These are phyloP conservation scores for Eucalyptus sp. DNA, from an alignment of 345 rosid genomes.

Conservation along the genomic window DNA sequence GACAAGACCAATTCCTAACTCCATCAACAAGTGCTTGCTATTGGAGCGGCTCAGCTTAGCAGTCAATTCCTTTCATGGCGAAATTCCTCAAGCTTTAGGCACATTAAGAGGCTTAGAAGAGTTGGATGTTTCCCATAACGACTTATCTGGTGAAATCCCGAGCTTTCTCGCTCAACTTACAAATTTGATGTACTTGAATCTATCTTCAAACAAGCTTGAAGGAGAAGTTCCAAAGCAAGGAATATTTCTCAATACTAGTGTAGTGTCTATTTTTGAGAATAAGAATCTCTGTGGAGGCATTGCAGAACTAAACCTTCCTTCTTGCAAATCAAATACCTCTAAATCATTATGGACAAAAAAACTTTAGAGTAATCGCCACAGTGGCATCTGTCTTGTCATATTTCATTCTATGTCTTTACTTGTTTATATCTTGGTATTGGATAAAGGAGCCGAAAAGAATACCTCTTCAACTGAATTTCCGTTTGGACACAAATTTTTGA, in stretches of 20 bases:
- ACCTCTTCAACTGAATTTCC: too few relatives aligned
- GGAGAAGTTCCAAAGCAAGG: too few relatives aligned
- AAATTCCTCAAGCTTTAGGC: conserved; percentile 17
- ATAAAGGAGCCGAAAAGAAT: too few relatives aligned
- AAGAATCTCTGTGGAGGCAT: too few relatives aligned
- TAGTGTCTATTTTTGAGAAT: too few relatives aligned
- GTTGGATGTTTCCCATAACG: conserved; percentile 26
- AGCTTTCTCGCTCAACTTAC: not conserved
- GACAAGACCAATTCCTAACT: conserved; percentile 11
- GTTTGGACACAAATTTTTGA: too few relatives aligned
- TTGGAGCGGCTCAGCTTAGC: not conserved
- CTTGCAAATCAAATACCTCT: too few relatives aligned
- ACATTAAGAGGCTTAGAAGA: not conserved
- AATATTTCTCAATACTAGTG: too few relatives aligned
- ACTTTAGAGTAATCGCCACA: too few relatives aligned
- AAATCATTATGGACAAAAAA: too few relatives aligned
- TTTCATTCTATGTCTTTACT: too few relatives aligned
- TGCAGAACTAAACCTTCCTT: too few relatives aligned
- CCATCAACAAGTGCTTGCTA: conserved; percentile 3
- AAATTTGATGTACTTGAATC: not conserved
- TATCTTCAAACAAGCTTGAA: not conserved
- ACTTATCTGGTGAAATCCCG: conserved; percentile 12
- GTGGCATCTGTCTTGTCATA: rapidly evolving
- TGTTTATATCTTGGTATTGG: rapidly evolving
- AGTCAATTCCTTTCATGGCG: not conserved